A percentile compares a stretch with the other conserved stretches of the same genome.
These are phyloP conservation scores for Ogataea wickerhamii DNA, from an alignment of 805 yeast species.

Conservation along the genomic window DNA sequence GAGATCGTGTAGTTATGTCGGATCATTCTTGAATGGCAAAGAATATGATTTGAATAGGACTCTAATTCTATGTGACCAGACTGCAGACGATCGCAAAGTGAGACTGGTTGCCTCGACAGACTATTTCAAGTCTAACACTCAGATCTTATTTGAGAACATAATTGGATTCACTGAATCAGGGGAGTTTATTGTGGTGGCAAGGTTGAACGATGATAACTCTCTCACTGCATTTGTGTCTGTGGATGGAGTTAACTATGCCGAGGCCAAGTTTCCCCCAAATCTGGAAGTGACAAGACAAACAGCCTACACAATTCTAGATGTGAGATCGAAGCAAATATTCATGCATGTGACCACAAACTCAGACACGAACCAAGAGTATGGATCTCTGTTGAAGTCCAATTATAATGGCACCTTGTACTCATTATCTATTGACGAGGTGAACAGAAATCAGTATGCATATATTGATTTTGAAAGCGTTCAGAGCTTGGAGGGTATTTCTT, in stretches of 20 bases:
- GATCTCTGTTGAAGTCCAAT: constrained; percentile 81
- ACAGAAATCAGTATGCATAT: constrained; percentile 67
- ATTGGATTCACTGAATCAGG: constrained; percentile 74
- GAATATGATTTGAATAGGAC: constrained; percentile 36
- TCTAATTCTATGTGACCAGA: constrained; percentile 62
- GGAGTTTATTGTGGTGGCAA: constrained; percentile 71
- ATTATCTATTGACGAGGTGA: constrained; percentile 62
- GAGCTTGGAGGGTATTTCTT: constrained; percentile 78
- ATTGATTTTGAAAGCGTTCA: constrained; percentile 87
- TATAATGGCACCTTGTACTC: constrained; percentile 88
- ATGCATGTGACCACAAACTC: constrained; percentile 74
- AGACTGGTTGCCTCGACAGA: constrained; percentile 47
- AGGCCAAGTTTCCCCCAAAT: constrained; percentile 71
- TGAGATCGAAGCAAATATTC: constrained; percentile 68
- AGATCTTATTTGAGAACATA: constrained; percentile 49
- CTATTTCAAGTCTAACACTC: constrained; percentile 41
- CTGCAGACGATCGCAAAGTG: constrained; percentile 26
- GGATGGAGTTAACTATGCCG: constrained; percentile 75
- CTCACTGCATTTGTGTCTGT: constrained; percentile 70
- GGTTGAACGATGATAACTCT: constrained; percentile 45
- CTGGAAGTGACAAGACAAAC: constrained; percentile 56
- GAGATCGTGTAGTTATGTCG: constrained; percentile 64
- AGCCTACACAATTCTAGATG: constrained; percentile 77
- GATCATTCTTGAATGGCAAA: constrained; percentile 41
- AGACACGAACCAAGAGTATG: constrained; percentile 54